Conservation (phyloP, 1,284 basidiomycete species). For the Puccinia triticina region DNA sequence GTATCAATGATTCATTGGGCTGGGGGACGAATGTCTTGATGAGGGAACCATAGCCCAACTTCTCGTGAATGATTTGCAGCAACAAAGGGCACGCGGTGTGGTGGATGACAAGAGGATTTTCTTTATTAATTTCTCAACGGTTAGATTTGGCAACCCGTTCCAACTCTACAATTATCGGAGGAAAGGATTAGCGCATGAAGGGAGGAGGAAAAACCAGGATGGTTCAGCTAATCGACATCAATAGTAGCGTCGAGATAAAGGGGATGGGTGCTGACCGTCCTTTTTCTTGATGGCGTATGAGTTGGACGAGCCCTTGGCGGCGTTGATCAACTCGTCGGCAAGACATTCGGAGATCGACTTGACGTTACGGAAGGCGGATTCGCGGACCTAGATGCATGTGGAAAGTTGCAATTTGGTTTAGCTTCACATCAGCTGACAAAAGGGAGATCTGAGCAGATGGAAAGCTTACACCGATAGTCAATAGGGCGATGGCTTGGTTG, state of each 20-base stretch:
- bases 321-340: constrained; percentile 99
- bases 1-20: too few species aligned
- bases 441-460: not conserved
- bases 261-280: constrained; percentile 64
- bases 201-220: not conserved
- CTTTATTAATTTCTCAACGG: constrained; percentile 68
- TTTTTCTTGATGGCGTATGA: constrained; percentile 97
- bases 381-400: constrained; percentile 69
- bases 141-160: constrained; percentile 99
- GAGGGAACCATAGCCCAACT: not conserved
- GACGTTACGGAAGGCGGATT: constrained; percentile 99
- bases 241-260: not conserved
- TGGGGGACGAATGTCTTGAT: too few species aligned
- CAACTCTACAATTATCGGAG: constrained; percentile 68
- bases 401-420: not conserved
- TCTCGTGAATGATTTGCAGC: not conserved
- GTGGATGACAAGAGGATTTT: not conserved
- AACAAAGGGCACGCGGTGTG: not conserved
- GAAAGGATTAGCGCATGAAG: not conserved
- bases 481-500: constrained; percentile 93
- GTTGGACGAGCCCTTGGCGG: constrained; percentile 99
- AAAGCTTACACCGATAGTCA: constrained; percentile 75
- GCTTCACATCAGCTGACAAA: not conserved
- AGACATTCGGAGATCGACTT: constrained; percentile 94
- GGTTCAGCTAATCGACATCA: not conserved